Percentiles rank a stretch among this genome's conserved stretches.
phyloP scores from a whole-genome alignment of 345 rosid genomes.

The Draba incana region DNA sequence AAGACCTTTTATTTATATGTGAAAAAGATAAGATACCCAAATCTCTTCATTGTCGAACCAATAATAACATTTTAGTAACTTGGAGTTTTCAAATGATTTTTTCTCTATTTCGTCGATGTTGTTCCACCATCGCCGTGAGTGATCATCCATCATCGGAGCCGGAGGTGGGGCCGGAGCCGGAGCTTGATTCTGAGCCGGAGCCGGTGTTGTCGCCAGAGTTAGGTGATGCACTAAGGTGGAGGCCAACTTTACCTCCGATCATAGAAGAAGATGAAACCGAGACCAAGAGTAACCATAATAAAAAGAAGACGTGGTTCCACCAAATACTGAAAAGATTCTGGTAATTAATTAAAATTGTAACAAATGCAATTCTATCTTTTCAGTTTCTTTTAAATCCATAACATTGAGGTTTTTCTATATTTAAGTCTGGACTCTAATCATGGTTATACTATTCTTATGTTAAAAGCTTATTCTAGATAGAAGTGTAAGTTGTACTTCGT shows the following conservation, averaged over 20 bases:
- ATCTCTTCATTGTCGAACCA: not conserved
- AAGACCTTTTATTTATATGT: not conserved
- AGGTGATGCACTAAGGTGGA: slow-evolving; percentile 1
- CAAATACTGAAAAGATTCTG: not conserved
- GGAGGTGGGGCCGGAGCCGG: not conserved
- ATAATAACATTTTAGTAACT: too few species aligned
- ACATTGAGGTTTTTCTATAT: not conserved
- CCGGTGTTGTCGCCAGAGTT: not conserved
- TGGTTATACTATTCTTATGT: too few species aligned
- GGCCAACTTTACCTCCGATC: slow-evolving; percentile 24
- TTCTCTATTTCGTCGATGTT: slow-evolving; percentile 1
- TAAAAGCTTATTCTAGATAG: too few species aligned
- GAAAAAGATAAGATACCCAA: not conserved
- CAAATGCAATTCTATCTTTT: not conserved
- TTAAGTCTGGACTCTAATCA: too few species aligned
- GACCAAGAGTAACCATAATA: not conserved
- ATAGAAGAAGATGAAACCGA: slow-evolving; percentile 22
- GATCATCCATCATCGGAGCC: not conserved
- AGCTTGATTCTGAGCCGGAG: not conserved
- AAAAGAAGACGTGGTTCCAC: not conserved
- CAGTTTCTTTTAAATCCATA: not conserved
- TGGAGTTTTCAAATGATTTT: not conserved
- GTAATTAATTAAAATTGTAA: slow-evolving; percentile 1
- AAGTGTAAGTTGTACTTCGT: too few species aligned
- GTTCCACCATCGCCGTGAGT: not conserved